Evolutionary conservation across 2,329 filamentous ascomycete genomes (phyloP).

Genomic region (Metarhizium humberi): DNA sequence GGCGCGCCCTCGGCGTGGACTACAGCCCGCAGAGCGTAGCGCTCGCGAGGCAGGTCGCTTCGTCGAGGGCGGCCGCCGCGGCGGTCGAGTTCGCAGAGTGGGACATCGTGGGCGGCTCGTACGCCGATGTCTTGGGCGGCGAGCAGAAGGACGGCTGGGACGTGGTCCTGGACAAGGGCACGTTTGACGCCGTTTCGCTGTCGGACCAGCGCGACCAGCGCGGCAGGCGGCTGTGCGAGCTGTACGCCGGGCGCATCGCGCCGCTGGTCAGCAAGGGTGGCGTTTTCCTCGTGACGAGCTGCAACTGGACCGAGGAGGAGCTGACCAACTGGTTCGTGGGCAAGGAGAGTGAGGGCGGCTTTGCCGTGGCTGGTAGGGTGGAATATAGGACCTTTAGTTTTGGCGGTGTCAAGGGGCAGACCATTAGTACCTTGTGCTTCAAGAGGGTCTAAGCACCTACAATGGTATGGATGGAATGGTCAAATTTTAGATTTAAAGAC

Average conservation of each 20-base stretch:
- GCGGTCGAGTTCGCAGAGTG: slow-evolving; percentile 43
- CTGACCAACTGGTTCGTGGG: slow-evolving; percentile 66
- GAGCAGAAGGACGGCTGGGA: slow-evolving; percentile 56
- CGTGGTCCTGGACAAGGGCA: slow-evolving; percentile 94
- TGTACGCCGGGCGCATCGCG: slow-evolving; percentile 62
- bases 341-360: slow-evolving; percentile 17
- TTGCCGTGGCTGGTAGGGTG: slow-evolving; percentile 58
- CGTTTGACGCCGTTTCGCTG: slow-evolving; percentile 91
- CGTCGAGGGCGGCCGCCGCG: slow-evolving; percentile 11
- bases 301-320: slow-evolving; percentile 95
- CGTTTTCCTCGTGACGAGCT: slow-evolving; percentile 80
- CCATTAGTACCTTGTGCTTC: slow-evolving; percentile 82
- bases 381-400: slow-evolving; percentile 84
- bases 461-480: neutral
- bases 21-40: slow-evolving; percentile 69
- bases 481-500: neutral
- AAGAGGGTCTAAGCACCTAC: slow-evolving; percentile 27
- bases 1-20: slow-evolving; percentile 75
- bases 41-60: slow-evolving; percentile 59
- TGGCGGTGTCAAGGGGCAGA: slow-evolving; percentile 79
- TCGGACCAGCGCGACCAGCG: slow-evolving; percentile 40
- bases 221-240: slow-evolving; percentile 47
- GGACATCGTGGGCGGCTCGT: slow-evolving; percentile 48
- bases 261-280: slow-evolving; percentile 61
- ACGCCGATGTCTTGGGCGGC: slow-evolving; percentile 22